Evolutionary conservation across 1,139 yeast genomes (phyloP).

Genomic region (Saccharomyces hybrid): DNA sequence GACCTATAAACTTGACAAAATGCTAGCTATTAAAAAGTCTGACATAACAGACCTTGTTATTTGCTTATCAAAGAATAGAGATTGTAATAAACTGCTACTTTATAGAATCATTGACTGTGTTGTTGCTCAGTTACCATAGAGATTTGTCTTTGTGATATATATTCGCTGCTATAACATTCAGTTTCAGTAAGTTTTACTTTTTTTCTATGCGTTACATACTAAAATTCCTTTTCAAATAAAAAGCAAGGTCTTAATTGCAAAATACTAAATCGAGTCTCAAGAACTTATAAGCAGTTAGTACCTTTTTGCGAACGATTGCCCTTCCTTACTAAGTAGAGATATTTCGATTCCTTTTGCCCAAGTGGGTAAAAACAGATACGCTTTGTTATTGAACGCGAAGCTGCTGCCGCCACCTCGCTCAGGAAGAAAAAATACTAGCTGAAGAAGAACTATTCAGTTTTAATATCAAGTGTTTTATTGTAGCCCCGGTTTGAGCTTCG

Average conservation of each 20-base stretch:
- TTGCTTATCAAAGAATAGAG: constrained; percentile 14
- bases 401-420: neutral
- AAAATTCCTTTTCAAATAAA: no score
- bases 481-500: neutral
- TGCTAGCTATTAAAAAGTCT: constrained; percentile 11
- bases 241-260: neutral
- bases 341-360: neutral
- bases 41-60: constrained; percentile 17
- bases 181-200: neutral
- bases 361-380: neutral
- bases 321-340: no score
- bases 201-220: no score
- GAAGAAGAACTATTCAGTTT: neutral
- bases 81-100: constrained; percentile 15
- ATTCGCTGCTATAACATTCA: neutral
- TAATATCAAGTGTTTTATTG: neutral
- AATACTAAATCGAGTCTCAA: neutral
- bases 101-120: constrained; percentile 16
- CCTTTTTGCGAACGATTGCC: no score
- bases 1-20: constrained; percentile 6
- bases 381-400: neutral
- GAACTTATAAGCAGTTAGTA: no score
- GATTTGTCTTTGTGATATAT: neutral
- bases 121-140: constrained; percentile 11
- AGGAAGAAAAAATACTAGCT: neutral